Percentiles rank a stretch among this genome's conserved stretches.
Conservation (phyloP, 2,329 filamentous ascomycete species). For the Aspergillus candidus region DNA sequence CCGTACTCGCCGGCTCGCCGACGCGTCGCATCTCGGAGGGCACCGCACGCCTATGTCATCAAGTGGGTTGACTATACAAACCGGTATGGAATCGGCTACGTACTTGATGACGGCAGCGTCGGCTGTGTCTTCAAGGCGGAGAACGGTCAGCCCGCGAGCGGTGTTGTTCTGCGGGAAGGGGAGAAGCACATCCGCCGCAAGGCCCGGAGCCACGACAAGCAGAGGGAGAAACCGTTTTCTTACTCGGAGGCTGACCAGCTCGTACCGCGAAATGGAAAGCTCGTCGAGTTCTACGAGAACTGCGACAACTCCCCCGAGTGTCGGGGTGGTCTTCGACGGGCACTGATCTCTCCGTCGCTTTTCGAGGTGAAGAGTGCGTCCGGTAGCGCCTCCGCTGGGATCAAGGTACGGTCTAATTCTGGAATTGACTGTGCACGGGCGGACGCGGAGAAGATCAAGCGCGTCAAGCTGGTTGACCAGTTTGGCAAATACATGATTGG, state of each 20-base stretch:
- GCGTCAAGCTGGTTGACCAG: conserved; percentile 44
- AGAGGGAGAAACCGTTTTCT: conserved; percentile 18
- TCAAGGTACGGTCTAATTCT: conserved; percentile 29
- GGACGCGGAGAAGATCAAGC: conserved; percentile 44
- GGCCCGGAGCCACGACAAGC: conserved; percentile 33
- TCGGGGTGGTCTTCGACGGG: conserved; percentile 35
- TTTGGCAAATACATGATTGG: conserved; percentile 50
- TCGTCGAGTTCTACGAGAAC: conserved; percentile 46
- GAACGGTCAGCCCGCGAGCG: conserved; percentile 38
- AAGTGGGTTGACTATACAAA: conserved; percentile 52
- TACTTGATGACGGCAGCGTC: conserved; percentile 46
- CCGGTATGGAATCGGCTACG: conserved; percentile 47
- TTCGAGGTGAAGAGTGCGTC: conserved; percentile 35
- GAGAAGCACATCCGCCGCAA: conserved; percentile 43
- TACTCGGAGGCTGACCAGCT: conserved; percentile 41
- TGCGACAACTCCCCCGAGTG: conserved; percentile 26
- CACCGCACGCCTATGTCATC: conserved; percentile 43
- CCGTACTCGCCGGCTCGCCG: conserved; percentile 28
- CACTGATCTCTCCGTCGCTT: conserved; percentile 34
- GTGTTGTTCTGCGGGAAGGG: conserved; percentile 42
- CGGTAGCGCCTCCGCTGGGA: conserved; percentile 19
- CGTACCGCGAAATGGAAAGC: conserved; percentile 36
- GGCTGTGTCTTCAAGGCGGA: conserved; percentile 46
- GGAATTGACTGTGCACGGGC: conserved; percentile 30
- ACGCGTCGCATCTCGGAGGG: conserved; percentile 21